Percentiles rank a stretch among this genome's conserved stretches.
phyloP scores from a whole-genome alignment of 2,329 filamentous ascomycete species.

The Aspergillus glaucus region DNA sequence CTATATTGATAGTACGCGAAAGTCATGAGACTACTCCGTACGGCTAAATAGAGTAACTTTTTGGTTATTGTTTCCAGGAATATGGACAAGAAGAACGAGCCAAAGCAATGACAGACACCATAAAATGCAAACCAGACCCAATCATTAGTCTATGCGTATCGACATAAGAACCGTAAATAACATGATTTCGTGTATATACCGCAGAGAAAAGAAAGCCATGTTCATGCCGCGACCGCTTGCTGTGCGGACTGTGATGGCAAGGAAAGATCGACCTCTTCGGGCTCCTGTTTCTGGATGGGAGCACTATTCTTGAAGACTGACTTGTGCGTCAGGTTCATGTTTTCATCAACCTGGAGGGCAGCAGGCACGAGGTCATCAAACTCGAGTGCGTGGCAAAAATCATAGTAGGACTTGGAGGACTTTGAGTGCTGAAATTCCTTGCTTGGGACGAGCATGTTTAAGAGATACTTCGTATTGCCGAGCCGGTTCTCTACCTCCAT shows the following conservation, averaged over 20 bases:
- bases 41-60: too few species aligned
- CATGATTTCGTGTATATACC: slow-evolving; percentile 1
- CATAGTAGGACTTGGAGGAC: slow-evolving; percentile 62
- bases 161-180: neutral
- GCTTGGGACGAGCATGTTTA: slow-evolving; percentile 79
- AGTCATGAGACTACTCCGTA: too few species aligned
- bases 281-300: slow-evolving; percentile 10
- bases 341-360: slow-evolving; percentile 61
- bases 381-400: slow-evolving; percentile 60
- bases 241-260: slow-evolving; percentile 17
- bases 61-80: too few species aligned
- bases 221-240: slow-evolving; percentile 17
- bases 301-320: slow-evolving; percentile 12
- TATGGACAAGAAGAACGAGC: too few species aligned
- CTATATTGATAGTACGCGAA: too few species aligned
- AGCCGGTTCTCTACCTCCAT: slow-evolving; percentile 79
- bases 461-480: slow-evolving; percentile 87
- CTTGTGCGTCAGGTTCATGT: slow-evolving; percentile 37
- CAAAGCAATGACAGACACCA: slow-evolving; percentile 1
- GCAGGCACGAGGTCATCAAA: slow-evolving; percentile 57
- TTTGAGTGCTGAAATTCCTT: slow-evolving; percentile 62
- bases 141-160: slow-evolving; percentile 19
- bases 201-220: slow-evolving; percentile 1
- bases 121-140: slow-evolving; percentile 10
- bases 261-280: slow-evolving; percentile 17